phyloP scores from a whole-genome alignment of 768 basidiomycete species.

The Termitomyces sp. region DNA sequence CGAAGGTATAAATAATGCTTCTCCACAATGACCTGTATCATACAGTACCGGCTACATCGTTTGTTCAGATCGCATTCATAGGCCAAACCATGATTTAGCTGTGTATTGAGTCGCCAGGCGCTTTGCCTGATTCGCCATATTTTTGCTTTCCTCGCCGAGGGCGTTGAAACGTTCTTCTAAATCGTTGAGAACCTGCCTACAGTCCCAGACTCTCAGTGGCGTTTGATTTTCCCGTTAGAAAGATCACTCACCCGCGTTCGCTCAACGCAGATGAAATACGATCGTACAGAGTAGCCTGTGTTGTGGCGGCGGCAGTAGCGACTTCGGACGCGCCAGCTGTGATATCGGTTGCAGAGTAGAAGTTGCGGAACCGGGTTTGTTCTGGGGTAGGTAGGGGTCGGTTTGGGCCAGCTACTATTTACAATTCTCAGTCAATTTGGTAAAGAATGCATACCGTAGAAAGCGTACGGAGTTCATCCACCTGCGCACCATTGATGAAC shows the following conservation, averaged over 20 bases:
- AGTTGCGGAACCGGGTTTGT: not conserved
- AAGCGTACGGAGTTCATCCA: slow-evolving; percentile 52
- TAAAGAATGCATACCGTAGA: not conserved
- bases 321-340: slow-evolving; percentile 11
- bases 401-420: slow-evolving; percentile 59
- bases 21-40: not conserved
- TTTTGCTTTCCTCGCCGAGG: slow-evolving; percentile 59
- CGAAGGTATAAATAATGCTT: not conserved
- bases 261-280: slow-evolving; percentile 46
- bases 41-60: not conserved
- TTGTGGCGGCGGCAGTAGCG: slow-evolving; percentile 17
- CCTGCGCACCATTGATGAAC: slow-evolving; percentile 49
- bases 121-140: slow-evolving; percentile 66
- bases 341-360: slow-evolving; percentile 1
- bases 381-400: slow-evolving; percentile 42
- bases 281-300: slow-evolving; percentile 36
- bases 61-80: slow-evolving; percentile 11
- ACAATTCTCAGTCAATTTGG: not conserved
- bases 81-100: slow-evolving; percentile 61
- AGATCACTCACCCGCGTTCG: slow-evolving; percentile 54
- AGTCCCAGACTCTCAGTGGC: not conserved
- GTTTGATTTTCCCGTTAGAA: not conserved
- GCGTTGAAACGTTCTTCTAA: slow-evolving; percentile 59
- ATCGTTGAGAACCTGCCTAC: slow-evolving; percentile 56
- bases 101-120: slow-evolving; percentile 55